A percentile compares a stretch with the other conserved stretches of the same genome.
phyloP scores from a whole-genome alignment of 1,284 basidiomycete genomes.

The Puccinia horiana region DNA sequence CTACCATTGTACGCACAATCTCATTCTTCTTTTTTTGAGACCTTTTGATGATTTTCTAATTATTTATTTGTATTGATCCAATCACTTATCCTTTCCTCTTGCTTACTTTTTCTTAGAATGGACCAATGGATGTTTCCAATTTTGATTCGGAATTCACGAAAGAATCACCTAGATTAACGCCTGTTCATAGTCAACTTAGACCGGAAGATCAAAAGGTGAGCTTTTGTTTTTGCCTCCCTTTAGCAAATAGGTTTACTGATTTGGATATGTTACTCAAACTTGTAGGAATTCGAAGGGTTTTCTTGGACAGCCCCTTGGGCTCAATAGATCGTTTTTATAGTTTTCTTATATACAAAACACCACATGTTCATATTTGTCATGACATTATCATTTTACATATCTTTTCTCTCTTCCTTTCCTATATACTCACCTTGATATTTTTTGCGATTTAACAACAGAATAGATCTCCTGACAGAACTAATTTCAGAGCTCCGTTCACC shows the following conservation, averaged over 20 bases:
- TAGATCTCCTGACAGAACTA: neutral
- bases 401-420: neutral
- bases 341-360: neutral
- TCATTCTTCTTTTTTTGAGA: neutral
- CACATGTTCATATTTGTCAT: neutral
- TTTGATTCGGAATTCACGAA: slow-evolving; percentile 96
- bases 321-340: neutral
- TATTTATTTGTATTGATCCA: neutral
- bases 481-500: neutral
- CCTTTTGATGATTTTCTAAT: neutral
- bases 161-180: slow-evolving; percentile 95
- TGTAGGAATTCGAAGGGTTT: slow-evolving; percentile 84
- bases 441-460: too few relatives aligned
- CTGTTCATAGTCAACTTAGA: slow-evolving; percentile 93
- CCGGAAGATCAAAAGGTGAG: slow-evolving; percentile 76
- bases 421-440: neutral
- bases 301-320: slow-evolving; percentile 65
- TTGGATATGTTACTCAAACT: neutral
- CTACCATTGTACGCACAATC: slow-evolving; percentile 75
- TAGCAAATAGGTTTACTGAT: neutral
- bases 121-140: slow-evolving; percentile 67
- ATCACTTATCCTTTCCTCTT: neutral
- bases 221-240: slow-evolving; percentile 48
- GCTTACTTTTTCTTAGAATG: slow-evolving; percentile 37
- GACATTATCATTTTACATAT: neutral